These are phyloP conservation scores for Ambrosia hybrid DNA, from an alignment of 140 eudicot species.

Conservation along the genomic window DNA sequence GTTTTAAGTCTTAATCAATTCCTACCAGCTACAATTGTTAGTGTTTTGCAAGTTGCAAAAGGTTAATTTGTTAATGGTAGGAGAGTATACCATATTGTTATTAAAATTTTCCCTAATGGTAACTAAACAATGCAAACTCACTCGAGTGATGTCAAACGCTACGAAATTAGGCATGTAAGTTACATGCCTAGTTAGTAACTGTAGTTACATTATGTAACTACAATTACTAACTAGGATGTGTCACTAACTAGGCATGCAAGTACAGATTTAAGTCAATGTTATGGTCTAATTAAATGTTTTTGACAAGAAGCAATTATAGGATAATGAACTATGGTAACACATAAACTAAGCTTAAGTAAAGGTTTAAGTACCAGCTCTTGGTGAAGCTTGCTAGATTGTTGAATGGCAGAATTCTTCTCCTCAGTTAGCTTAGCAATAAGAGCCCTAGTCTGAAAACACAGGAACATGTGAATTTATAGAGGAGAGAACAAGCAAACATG, in stretches of 20 bases:
- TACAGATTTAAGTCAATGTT: background rate
- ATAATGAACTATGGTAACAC: background rate
- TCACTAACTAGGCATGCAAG: conserved; percentile 7
- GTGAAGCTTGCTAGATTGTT: conserved; percentile 71
- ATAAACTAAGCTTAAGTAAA: background rate
- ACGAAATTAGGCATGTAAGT: background rate
- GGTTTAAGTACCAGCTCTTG: conserved; percentile 71
- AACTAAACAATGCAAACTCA: background rate
- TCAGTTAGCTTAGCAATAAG: conserved; percentile 74
- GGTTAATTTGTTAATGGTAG: no score
- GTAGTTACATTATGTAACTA: no score
- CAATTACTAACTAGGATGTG: background rate
- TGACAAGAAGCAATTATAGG: background rate
- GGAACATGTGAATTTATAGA: background rate
- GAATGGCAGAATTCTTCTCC: conserved; percentile 68
- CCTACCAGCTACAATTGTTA: no score
- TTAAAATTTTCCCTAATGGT: background rate
- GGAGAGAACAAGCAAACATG: background rate
- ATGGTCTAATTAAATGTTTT: background rate
- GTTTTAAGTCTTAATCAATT: no score
- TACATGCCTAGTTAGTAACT: no score
- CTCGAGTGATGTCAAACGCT: background rate
- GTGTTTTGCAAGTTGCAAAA: no score
- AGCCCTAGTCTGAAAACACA: conserved; percentile 50
- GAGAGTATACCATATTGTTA: no score